Base-by-base conservation (phyloP, 805 yeast species). In the Jamesozyma lodderae region DNA sequence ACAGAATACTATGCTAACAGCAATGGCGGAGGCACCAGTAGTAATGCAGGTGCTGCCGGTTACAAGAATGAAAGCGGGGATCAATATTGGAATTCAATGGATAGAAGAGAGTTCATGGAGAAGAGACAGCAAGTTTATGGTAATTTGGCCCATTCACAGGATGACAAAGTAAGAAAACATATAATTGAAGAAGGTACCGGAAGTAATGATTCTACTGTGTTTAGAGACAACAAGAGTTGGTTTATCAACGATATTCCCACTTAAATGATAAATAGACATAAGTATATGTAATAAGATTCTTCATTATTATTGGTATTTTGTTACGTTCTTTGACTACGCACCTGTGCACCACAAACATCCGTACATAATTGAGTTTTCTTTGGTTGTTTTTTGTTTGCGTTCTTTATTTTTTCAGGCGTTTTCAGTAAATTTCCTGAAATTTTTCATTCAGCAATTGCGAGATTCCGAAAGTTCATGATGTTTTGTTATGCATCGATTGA, bases 211-310 rank as follows among this genome's bases (percentile, higher is more conserved):
- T 21, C 23, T 2, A 35, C 27, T 17, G 28, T 41, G 16, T 35
- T 45, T 7, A 49, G 52, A 35, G 53, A 55, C 36, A 44, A 52
- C n/a, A 56, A 48, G 28, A 53, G 55, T 33, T 57, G 61, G 62
- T 42, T 55, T 8, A 48, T 42, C 3, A 29, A 19, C n/a, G 17
- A 18, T 19, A 31, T 29, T 10, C 11, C n/a, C 6, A 16, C 31
- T 7, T 29, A 29, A 29, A 10, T 6, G 6, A 11, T 25, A 25
- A 8, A 13, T 25, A 9, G 8, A 9, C 31, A 14, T 35, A 35
- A 31, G 24, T 21, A 8, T 19, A 16, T 27, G 17, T 27, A n/a
- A 26, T 11, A 33, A 21, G 14, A 8, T 41, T 57, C 52, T 16
- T n/a, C 5, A 13, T 15, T 33, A 23, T 25, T 14, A 9, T 33